Base-by-base conservation (phyloP, 805 yeast species). In the Naumovozyma dairenensis region DNA sequence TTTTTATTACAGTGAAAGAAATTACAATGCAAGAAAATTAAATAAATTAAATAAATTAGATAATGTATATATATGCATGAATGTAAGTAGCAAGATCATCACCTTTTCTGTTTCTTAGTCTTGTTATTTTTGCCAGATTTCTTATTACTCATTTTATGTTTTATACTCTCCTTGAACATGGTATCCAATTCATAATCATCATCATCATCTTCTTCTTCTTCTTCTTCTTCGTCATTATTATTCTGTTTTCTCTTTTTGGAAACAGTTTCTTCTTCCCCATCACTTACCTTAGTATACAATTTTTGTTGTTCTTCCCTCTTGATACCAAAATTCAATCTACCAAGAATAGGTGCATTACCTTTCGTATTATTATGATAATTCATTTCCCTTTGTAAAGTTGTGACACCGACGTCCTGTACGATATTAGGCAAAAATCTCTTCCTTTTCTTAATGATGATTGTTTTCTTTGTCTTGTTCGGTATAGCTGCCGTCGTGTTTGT, bases 191-290 rank as follows among this genome's bases (percentile, higher is more conserved):
- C 53, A 24, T 49, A 49, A 27, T 43, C 48, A 24, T 43, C 46
- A 2, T 41, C 40, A 6, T 39, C 34, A 6, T 22, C 32, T 9
- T 36, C 48, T 12, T 32, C 38, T 29, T 76, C 83, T 28, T 57
- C 60, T 12, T 69, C 54, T 25, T 60, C 63, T n/a, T 55, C 53
- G 25, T 63, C 49, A 19, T 53, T 51, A 35, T 20, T 20, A 10
- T 20, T 10, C 22, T 20, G 50, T 34, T 47, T 25, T 28, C 49
- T 53, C 37, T 54, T 60, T 67, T 14, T 18, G 10, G 27, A 21
- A 16, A 21, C 25, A 12, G 12, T 13, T 30, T 16, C 31, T 12
- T 15, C 19, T 12, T 16, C 1, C 12, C 9, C 13, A 16, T 13
- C 25, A 12, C n/a, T n/a, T n/a, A n/a, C n/a, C n/a, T n/a, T n/a